These are phyloP conservation scores for Athelia psychrophila DNA, from an alignment of 1,284 basidiomycete species.

Conservation along the genomic window DNA sequence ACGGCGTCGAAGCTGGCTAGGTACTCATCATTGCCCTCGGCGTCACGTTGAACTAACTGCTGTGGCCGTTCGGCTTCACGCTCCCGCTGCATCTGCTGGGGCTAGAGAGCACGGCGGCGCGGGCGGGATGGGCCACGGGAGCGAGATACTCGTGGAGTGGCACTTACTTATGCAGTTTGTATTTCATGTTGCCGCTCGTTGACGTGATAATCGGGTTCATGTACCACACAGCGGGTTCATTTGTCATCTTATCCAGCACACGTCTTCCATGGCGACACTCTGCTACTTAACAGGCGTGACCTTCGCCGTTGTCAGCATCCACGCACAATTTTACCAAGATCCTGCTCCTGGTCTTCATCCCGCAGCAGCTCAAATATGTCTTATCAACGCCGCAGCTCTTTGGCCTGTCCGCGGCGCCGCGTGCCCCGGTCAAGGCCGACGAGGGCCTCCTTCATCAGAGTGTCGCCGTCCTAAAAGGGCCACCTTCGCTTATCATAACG, in stretches of 20 bases:
- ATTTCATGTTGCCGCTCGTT: conserved; percentile 94
- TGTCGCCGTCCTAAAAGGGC: too few relatives aligned
- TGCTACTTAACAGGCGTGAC: conserved; percentile 99
- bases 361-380: conserved; percentile 97
- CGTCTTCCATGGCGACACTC: conserved; percentile 94
- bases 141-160: conserved; percentile 86
- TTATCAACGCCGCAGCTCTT: conserved; percentile 95
- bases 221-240: conserved; percentile 88
- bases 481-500: too few relatives aligned
- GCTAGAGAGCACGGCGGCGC: conserved; percentile 59
- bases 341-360: conserved; percentile 93
- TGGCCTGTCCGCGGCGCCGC: conserved; percentile 88
- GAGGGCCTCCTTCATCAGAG: too few relatives aligned
- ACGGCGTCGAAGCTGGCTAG: conserved; percentile 94
- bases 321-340: conserved; percentile 98
- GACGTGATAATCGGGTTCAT: conserved; percentile 89
- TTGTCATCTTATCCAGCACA: conserved; percentile 65
- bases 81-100: conserved; percentile 71
- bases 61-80: conserved; percentile 72
- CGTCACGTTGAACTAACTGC: conserved; percentile 89
- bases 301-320: conserved; percentile 93
- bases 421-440: conserved; percentile 24
- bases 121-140: too few relatives aligned
- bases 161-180: conserved; percentile 94
- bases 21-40: conserved; percentile 91